Evolutionary conservation across 2,329 filamentous ascomycete species (phyloP), one percentile per base, ranked within the genome.

Genomic region (Polytolypa hystricis): DNA sequence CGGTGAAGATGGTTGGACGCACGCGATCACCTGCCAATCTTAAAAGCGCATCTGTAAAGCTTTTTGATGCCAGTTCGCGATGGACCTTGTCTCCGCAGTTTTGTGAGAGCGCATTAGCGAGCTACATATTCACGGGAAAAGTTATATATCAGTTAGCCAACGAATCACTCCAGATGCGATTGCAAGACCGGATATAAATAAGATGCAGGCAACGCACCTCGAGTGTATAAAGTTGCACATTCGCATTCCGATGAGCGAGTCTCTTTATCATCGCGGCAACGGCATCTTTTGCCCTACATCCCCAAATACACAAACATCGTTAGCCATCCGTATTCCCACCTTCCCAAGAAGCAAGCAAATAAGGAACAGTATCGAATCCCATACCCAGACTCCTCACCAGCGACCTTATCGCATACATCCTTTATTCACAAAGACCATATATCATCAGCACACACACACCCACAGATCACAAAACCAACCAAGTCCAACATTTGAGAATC

Each of bases 191-290:
- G 10, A 33, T n/a, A 5, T 3, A 6, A 16, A 30, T n/a, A 4
- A 30, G 8, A 30, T 21, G 25, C 19, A 11, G 27, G 9, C 12
- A 31, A 51, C 64, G 30, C 54, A 83, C 79, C 71, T 93, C 85
- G 42, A 95, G 77, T 9, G 87, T 93, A 61, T 95, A 95, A 14
- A 95, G 76, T 64, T 95, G 87, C 17, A 95, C 87, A 59, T 95
- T 94, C 44, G 87, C 87, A 61, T 95, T 95, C 49, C 87, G 80
- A 61, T 95, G 86, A 39, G 86, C 85, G 38, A 95, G 71, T 28
- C 87, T 74, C 67, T 89, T 93, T 63, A 95, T 94, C 67, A 95
- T 74, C 54, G 84, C 81, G 53, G 85, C 81, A 37, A 93, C 83
- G 10, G 79, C 85, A 65, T 93, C 83, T 66, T 89, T 89, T 47